A percentile compares a stretch with the other conserved stretches of the same genome.
Conservation (phyloP, 2,329 filamentous ascomycete species). For the Fusarium domesticum region DNA sequence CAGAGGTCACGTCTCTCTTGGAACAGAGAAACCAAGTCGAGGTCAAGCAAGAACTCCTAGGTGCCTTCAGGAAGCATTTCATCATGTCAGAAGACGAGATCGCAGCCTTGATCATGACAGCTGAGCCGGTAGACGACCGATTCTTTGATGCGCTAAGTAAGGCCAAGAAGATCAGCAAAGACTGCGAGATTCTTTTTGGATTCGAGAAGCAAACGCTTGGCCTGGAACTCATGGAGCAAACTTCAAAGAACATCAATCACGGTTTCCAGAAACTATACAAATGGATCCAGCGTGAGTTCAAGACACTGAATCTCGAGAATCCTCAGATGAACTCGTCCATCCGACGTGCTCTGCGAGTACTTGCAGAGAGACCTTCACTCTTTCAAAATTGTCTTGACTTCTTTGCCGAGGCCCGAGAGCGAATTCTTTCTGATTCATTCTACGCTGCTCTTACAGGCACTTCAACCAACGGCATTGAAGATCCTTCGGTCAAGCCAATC, state of each 20-base stretch:
- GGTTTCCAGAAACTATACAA: conserved; percentile 95
- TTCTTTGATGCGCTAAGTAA: conserved; percentile 78
- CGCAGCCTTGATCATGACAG: conserved; percentile 69
- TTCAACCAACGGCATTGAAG: conserved; percentile 54
- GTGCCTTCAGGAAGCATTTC: conserved; percentile 79
- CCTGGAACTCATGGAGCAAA: conserved; percentile 87
- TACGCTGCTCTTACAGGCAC: conserved; percentile 81
- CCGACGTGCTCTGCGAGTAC: conserved; percentile 75
- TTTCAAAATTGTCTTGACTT: conserved; percentile 93
- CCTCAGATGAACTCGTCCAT: conserved; percentile 87
- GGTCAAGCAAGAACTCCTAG: conserved; percentile 73
- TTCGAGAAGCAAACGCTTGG: conserved; percentile 87
- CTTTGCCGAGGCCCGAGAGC: conserved; percentile 86
- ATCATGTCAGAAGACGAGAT: conserved; percentile 78
- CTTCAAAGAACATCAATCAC: conserved; percentile 78
- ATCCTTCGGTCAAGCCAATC: conserved; percentile 76
- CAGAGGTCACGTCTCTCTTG: conserved; percentile 73
- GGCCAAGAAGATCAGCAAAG: conserved; percentile 82
- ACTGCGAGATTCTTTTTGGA: conserved; percentile 85
- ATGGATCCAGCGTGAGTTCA: conserved; percentile 94
- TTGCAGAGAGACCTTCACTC: conserved; percentile 83
- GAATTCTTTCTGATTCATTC: conserved; percentile 84
- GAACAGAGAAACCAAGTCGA: conserved; percentile 71
- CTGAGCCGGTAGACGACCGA: conserved; percentile 77
- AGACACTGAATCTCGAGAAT: conserved; percentile 86